phyloP scores from a whole-genome alignment of 148 eudicot species.

The Pouteria glomerata region DNA sequence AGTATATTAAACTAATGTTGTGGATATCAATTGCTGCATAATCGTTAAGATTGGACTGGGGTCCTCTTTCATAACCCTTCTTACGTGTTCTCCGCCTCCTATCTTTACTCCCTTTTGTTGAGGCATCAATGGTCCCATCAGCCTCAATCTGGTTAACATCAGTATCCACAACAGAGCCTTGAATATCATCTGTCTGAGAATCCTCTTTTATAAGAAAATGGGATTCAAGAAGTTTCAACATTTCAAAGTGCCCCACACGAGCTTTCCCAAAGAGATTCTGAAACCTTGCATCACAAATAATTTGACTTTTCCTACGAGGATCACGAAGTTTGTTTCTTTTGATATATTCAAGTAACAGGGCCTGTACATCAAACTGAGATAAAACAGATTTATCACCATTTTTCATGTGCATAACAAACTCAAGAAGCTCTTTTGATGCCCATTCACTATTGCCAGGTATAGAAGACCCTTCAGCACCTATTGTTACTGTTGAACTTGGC shows the following conservation, averaged over 20 bases:
- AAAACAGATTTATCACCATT: constrained; percentile 65
- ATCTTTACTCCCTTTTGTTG: constrained; percentile 43
- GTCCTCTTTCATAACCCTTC: constrained; percentile 51
- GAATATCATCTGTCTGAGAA: constrained; percentile 67
- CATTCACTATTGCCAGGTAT: constrained; percentile 48
- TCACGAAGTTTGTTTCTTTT: constrained; percentile 92
- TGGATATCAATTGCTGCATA: constrained; percentile 97
- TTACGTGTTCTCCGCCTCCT: constrained; percentile 65
- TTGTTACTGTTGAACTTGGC: constrained; percentile 10
- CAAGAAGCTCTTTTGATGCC: constrained; percentile 86
- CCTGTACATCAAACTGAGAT: constrained; percentile 90
- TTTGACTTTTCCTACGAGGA: constrained; percentile 86
- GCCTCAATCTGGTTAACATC: constrained; percentile 50
- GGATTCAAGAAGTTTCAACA: constrained; percentile 93
- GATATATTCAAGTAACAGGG: constrained; percentile 78
- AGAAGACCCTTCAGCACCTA: constrained; percentile 19
- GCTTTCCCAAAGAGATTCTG: constrained; percentile 80
- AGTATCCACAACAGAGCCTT: constrained; percentile 67
- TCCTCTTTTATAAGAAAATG: constrained; percentile 78
- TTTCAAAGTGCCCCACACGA: constrained; percentile 96
- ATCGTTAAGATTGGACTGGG: constrained; percentile 80
- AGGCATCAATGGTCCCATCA: constrained; percentile 53
- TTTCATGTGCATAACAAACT: constrained; percentile 93
- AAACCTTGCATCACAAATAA: constrained; percentile 89
- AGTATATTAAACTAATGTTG: constrained; percentile 77